Percentiles rank a stretch among this genome's conserved stretches.
These are phyloP conservation scores for Tremellales sp. DNA, from an alignment of 1,284 basidiomycete genomes.

Conservation along the genomic window DNA sequence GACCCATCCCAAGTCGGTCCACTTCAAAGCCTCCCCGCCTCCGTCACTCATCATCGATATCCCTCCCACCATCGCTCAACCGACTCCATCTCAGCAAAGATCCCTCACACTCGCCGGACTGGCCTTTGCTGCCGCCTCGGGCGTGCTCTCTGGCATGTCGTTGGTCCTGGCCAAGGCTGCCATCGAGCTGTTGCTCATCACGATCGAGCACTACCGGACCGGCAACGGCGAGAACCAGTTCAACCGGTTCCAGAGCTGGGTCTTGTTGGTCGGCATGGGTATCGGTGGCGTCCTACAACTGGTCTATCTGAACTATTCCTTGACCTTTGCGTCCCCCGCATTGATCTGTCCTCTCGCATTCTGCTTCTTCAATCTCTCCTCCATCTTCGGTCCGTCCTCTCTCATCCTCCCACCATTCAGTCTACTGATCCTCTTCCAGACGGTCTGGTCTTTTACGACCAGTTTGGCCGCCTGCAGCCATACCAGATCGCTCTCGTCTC, in stretches of 20 bases:
- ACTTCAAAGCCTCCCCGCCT: slow-evolving; percentile 11
- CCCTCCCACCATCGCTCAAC: slow-evolving; percentile 45
- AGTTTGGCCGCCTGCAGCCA: slow-evolving; percentile 68
- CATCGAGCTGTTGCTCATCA: slow-evolving; percentile 81
- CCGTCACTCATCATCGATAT: slow-evolving; percentile 43
- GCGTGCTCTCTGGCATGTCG: slow-evolving; percentile 90
- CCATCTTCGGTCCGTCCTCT: slow-evolving; percentile 58
- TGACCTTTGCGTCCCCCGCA: slow-evolving; percentile 79
- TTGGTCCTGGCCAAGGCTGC: slow-evolving; percentile 91
- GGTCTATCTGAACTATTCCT: slow-evolving; percentile 88
- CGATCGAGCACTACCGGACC: slow-evolving; percentile 53
- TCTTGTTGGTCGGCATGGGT: slow-evolving; percentile 37
- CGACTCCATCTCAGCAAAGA: slow-evolving; percentile 49
- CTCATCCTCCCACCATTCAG: background rate
- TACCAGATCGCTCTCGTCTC: slow-evolving; percentile 69
- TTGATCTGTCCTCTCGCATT: slow-evolving; percentile 91
- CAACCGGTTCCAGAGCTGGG: slow-evolving; percentile 49
- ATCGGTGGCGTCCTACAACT: slow-evolving; percentile 52
- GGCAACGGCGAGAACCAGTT: slow-evolving; percentile 76
- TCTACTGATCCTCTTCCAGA: slow-evolving; percentile 20
- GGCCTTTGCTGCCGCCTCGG: slow-evolving; percentile 83
- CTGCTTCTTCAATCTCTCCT: slow-evolving; percentile 92
- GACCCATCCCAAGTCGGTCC: slow-evolving; percentile 7
- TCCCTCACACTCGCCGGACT: slow-evolving; percentile 71
- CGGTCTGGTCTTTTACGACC: slow-evolving; percentile 86